phyloP scores from a whole-genome alignment of 257 asterid genomes.

The Nicotiana attenuata region DNA sequence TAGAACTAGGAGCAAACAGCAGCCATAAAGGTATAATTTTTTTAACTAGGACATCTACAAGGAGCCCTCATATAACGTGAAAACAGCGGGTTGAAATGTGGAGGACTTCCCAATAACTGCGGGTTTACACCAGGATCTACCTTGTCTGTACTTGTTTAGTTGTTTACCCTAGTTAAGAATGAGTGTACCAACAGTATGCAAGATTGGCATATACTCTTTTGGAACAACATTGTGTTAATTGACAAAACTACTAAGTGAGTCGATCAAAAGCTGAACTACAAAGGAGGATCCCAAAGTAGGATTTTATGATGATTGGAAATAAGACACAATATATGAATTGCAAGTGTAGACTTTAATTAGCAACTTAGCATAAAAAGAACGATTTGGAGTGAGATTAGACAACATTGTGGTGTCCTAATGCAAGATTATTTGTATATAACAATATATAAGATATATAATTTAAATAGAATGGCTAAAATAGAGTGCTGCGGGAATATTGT shows the following conservation, averaged over 20 bases:
- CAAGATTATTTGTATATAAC: neutral
- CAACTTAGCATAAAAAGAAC: neutral
- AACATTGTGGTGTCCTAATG: neutral
- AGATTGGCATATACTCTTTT: neutral
- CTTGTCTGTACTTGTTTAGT: neutral
- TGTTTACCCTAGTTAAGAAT: conserved; percentile 1
- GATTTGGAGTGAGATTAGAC: neutral
- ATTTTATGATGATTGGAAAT: neutral
- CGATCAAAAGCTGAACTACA: neutral
- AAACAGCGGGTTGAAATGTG: neutral
- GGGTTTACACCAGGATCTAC: neutral
- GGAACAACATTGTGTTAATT: neutral
- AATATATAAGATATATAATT: neutral
- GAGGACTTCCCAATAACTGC: neutral
- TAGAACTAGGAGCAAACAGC: neutral
- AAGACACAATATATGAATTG: neutral
- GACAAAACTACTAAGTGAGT: neutral
- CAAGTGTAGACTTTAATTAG: neutral
- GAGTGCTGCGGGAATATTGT: neutral
- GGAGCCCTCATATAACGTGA: neutral
- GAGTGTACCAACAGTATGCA: neutral
- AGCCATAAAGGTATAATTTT: neutral
- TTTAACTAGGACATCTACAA: neutral
- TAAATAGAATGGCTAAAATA: neutral
- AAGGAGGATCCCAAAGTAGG: neutral